Evolutionary conservation across 768 basidiomycete species (phyloP).

Genomic region (Boletus coccyginus): DNA sequence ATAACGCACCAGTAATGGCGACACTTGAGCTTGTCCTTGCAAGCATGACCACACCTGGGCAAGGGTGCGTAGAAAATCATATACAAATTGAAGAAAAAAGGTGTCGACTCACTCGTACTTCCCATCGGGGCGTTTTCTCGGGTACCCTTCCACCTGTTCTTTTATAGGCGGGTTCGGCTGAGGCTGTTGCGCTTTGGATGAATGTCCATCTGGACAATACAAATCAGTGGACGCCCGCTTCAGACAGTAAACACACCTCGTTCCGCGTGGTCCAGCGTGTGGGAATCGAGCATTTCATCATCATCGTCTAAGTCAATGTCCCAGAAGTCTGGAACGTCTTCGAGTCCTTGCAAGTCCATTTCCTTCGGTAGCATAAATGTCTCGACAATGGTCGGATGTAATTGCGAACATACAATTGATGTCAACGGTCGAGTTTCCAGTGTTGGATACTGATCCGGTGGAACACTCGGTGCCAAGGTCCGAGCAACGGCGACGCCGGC

Average conservation of each 20-base stretch:
- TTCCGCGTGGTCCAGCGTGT: constrained; percentile 37
- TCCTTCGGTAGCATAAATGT: constrained; percentile 43
- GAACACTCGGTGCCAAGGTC: constrained; percentile 56
- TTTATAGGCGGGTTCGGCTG: constrained; percentile 1
- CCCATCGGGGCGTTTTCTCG: constrained; percentile 55
- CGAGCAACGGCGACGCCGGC: constrained; percentile 60
- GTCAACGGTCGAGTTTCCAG: constrained; percentile 68
- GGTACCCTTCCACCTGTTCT: constrained; percentile 10
- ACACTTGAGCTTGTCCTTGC: constrained; percentile 75
- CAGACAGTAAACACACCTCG: constrained; percentile 14
- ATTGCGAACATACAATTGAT: constrained; percentile 42
- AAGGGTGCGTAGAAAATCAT: not conserved
- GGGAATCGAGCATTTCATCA: constrained; percentile 18
- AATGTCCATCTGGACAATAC: not conserved
- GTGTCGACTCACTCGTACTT: constrained; percentile 50
- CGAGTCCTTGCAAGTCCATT: constrained; percentile 61
- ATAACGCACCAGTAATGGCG: constrained; percentile 63
- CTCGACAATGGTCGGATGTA: not conserved
- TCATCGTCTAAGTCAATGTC: constrained; percentile 37
- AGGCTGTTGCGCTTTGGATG: not conserved
- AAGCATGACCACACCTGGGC: constrained; percentile 72
- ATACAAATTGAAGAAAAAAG: not conserved
- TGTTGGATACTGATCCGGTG: constrained; percentile 59
- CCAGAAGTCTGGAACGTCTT: constrained; percentile 72
- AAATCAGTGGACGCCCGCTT: not conserved